These are phyloP conservation scores for Crithidia sp. DNA, from an alignment of 208 protist species.

Conservation along the genomic window DNA sequence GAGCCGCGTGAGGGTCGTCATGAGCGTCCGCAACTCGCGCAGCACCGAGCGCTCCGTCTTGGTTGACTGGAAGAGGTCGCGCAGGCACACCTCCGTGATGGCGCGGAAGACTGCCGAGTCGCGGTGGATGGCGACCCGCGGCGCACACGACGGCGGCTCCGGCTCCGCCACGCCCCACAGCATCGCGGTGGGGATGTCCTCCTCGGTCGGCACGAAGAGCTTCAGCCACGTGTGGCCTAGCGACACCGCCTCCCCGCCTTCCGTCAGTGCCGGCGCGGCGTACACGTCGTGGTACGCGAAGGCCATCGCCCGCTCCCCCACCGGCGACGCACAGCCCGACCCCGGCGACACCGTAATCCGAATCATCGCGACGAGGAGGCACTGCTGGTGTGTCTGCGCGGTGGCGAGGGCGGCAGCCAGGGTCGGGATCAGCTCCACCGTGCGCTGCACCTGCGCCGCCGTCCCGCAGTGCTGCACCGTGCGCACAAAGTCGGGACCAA, in stretches of 20 bases:
- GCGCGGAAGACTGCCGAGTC: conserved; percentile 22
- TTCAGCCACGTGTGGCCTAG: conserved; percentile 77
- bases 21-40: conserved; percentile 52
- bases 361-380: conserved; percentile 61
- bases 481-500: conserved; percentile 55
- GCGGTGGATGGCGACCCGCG: conserved; percentile 7
- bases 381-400: conserved; percentile 76
- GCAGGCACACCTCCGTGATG: conserved; percentile 26
- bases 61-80: conserved; percentile 48
- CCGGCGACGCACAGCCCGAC: background rate
- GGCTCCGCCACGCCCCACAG: conserved; percentile 15
- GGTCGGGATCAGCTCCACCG: conserved; percentile 37
- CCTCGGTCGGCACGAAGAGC: conserved; percentile 37
- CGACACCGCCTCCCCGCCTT: conserved; percentile 73
- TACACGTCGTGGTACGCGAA: conserved; percentile 69
- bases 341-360: conserved; percentile 26
- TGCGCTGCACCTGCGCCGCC: conserved; percentile 16
- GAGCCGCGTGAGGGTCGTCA: conserved; percentile 36
- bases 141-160: background rate
- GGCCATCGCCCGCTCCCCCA: conserved; percentile 36
- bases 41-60: conserved; percentile 63
- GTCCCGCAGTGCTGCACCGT: conserved; percentile 31
- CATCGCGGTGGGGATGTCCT: conserved; percentile 33
- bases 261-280: conserved; percentile 69
- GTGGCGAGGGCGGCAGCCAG: conserved; percentile 15